These are phyloP conservation scores for Saksenaea vasiformis DNA, from an alignment of 371 early-diverging fungal genomes.

Conservation along the genomic window DNA sequence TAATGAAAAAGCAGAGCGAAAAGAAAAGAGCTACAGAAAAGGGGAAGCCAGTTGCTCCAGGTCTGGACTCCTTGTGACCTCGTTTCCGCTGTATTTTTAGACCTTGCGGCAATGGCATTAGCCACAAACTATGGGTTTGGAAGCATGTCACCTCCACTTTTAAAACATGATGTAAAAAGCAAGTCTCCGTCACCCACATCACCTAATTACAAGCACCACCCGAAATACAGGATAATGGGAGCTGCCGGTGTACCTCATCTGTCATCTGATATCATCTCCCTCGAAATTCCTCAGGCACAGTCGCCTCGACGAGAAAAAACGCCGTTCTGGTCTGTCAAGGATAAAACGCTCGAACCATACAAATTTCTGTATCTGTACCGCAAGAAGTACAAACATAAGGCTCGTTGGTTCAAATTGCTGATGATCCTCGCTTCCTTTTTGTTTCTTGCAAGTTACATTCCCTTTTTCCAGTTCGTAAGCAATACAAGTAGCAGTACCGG, in stretches of 20 bases:
- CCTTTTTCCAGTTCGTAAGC: constrained; percentile 23
- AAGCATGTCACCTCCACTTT: constrained; percentile 3
- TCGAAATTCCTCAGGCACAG: constrained; percentile 3
- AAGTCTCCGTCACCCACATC: not conserved
- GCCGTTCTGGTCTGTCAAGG: constrained; percentile 16
- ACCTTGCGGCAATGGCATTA: not conserved
- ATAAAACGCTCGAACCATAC: constrained; percentile 18
- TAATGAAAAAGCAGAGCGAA: not conserved
- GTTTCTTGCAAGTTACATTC: constrained; percentile 23
- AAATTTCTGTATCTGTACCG: constrained; percentile 2
- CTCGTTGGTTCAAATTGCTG: constrained; percentile 15
- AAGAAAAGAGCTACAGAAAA: not conserved
- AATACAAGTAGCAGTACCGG: not conserved
- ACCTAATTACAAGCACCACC: not conserved
- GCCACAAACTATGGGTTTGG: constrained; percentile 3
- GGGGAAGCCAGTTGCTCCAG: not conserved
- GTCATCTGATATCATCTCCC: not conserved
- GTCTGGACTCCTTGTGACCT: constrained; percentile 7
- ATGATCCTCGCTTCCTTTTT: constrained; percentile 12
- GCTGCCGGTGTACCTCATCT: not conserved
- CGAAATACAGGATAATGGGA: constrained; percentile 1
- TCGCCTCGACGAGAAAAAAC: constrained; percentile 15
- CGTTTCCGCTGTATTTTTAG: constrained; percentile 1
- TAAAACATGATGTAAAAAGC: constrained; percentile 2
- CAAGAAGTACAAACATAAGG: constrained; percentile 16